Evolutionary conservation across 768 basidiomycete species (phyloP).

Genomic region (Roridomyces roridus): DNA sequence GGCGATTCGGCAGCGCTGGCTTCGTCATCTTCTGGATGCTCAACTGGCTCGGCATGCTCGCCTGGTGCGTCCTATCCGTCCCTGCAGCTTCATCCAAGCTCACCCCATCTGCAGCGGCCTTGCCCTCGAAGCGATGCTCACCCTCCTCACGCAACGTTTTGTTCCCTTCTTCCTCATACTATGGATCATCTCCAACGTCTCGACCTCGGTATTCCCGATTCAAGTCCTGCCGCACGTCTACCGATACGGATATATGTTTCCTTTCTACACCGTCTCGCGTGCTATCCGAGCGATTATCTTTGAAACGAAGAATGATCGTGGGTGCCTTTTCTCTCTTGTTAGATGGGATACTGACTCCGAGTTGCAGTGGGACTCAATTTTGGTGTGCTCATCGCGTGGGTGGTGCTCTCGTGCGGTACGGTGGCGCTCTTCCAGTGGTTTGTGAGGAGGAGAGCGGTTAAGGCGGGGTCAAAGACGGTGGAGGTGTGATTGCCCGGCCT

Average conservation of each 20-base stretch:
- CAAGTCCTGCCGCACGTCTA: slow-evolving; percentile 53
- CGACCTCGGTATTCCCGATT: no score
- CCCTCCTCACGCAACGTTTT: slow-evolving; percentile 38
- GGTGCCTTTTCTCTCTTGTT: no score
- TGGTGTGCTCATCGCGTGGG: slow-evolving; percentile 63
- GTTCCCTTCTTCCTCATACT: slow-evolving; percentile 39
- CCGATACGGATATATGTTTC: slow-evolving; percentile 59
- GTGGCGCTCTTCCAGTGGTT: no score
- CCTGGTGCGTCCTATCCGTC: slow-evolving; percentile 18
- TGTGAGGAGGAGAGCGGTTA: no score
- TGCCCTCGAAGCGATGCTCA: no score
- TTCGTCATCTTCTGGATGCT: no score
- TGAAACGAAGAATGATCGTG: slow-evolving; percentile 54
- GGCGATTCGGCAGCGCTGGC: no score
- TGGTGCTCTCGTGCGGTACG: slow-evolving; percentile 52
- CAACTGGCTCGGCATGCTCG: slow-evolving; percentile 38
- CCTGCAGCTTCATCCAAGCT: not conserved
- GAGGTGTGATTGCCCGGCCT: no score
- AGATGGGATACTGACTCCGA: no score
- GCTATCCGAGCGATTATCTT: slow-evolving; percentile 61
- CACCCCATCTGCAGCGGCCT: not conserved
- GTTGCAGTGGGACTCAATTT: slow-evolving; percentile 64
- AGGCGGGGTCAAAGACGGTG: no score
- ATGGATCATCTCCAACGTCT: slow-evolving; percentile 31
- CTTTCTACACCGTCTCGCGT: slow-evolving; percentile 70